These are phyloP conservation scores for Xerocomellus chrysenteron DNA, from an alignment of 768 basidiomycete genomes.

Conservation along the genomic window DNA sequence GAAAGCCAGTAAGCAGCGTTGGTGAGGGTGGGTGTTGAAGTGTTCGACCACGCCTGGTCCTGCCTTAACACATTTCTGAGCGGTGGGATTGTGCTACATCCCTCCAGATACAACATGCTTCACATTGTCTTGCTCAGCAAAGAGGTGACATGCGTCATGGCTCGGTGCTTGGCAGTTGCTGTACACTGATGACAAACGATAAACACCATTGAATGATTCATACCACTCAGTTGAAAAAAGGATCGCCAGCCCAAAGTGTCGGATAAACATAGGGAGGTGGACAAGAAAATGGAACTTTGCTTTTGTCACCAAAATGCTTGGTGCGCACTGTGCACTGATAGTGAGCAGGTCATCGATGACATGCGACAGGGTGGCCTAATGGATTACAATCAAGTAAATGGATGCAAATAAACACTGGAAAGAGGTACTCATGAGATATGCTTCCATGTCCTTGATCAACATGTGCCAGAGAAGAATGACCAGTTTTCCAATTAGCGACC, in stretches of 20 bases:
- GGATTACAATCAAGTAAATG: background rate
- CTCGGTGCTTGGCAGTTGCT: background rate
- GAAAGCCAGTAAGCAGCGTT: background rate
- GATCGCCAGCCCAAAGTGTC: slow-evolving; percentile 28
- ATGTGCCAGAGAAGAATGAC: slow-evolving; percentile 42
- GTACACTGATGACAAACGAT: background rate
- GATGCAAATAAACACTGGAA: background rate
- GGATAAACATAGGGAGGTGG: slow-evolving; percentile 27
- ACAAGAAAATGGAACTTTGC: slow-evolving; percentile 24
- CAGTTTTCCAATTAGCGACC: slow-evolving; percentile 35
- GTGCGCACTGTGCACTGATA: background rate
- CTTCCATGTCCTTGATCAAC: slow-evolving; percentile 36
- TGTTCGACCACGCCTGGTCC: background rate
- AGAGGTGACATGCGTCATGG: background rate
- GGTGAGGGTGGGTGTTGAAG: background rate
- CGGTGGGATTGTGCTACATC: background rate
- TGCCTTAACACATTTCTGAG: background rate
- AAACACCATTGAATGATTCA: slow-evolving; percentile 18
- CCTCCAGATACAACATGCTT: background rate
- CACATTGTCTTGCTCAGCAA: background rate
- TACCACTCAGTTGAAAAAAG: slow-evolving; percentile 29
- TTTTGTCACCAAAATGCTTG: background rate
- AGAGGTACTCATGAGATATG: slow-evolving; percentile 30
- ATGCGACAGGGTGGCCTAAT: background rate
- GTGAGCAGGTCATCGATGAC: background rate